Conservation (phyloP, 306 rosid species). For the Hippophae tibetana region DNA sequence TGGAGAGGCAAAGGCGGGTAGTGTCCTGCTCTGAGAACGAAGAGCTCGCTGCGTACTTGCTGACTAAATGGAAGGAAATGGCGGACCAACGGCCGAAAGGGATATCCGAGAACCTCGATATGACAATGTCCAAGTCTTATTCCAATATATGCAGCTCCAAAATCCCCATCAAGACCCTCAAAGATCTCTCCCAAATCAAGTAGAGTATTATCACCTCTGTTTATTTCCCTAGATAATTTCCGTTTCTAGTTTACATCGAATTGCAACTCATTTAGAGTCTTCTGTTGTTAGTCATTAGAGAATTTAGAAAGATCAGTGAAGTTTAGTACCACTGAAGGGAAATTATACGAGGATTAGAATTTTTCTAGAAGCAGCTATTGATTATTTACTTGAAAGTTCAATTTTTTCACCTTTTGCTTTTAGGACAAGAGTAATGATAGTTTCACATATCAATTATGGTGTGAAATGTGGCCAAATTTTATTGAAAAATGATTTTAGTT, state of each 20-base stretch:
- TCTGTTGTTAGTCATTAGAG: too few species aligned
- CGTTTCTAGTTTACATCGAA: not conserved
- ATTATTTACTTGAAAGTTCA: too few species aligned
- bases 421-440: too few species aligned
- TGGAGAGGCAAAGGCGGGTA: constrained; percentile 38
- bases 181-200: constrained; percentile 72
- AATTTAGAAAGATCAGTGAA: too few species aligned
- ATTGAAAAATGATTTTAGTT: too few species aligned
- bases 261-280: not conserved
- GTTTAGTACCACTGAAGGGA: too few species aligned
- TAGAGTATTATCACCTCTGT: constrained; percentile 15
- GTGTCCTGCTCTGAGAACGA: constrained; percentile 54
- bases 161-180: constrained; percentile 50
- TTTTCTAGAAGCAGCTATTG: too few species aligned
- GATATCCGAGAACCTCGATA: constrained; percentile 53
- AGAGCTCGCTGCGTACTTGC: constrained; percentile 48
- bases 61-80: constrained; percentile 62
- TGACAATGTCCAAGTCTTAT: constrained; percentile 71
- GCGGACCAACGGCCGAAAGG: constrained; percentile 53
- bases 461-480: too few species aligned
- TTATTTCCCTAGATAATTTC: not conserved
- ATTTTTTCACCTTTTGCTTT: too few species aligned
- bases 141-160: constrained; percentile 56
- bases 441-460: too few species aligned
- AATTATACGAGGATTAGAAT: too few species aligned